phyloP scores from a whole-genome alignment of 2,329 filamentous ascomycete genomes.

The Fusarium sp. region DNA sequence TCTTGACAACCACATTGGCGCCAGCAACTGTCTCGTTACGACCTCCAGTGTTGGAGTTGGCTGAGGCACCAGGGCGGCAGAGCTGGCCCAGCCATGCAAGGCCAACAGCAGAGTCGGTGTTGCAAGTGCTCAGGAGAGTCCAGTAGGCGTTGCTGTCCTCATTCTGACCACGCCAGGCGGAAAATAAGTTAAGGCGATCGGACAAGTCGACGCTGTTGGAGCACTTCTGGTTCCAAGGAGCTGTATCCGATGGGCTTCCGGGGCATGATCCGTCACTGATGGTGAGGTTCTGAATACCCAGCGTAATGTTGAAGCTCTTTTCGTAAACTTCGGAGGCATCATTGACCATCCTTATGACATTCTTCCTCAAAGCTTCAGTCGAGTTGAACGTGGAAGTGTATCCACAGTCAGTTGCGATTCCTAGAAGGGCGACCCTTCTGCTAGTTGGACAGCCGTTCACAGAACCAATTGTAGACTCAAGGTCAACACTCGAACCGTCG shows the following conservation, averaged over 20 bases:
- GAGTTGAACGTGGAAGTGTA: slow-evolving; percentile 79
- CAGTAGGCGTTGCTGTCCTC: slow-evolving; percentile 89
- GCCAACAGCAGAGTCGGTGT: slow-evolving; percentile 85
- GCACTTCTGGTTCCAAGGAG: slow-evolving; percentile 88
- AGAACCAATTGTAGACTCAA: slow-evolving; percentile 80
- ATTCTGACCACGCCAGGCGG: slow-evolving; percentile 82
- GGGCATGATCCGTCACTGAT: slow-evolving; percentile 82
- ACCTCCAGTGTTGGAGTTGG: slow-evolving; percentile 57
- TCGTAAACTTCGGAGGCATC: slow-evolving; percentile 89
- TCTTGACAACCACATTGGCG: slow-evolving; percentile 89
- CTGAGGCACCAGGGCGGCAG: slow-evolving; percentile 70
- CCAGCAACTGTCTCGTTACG: slow-evolving; percentile 79
- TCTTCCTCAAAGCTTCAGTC: slow-evolving; percentile 68
- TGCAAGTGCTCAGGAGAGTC: slow-evolving; percentile 86
- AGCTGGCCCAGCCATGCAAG: slow-evolving; percentile 93
- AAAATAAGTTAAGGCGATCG: slow-evolving; percentile 86
- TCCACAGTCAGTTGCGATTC: slow-evolving; percentile 91
- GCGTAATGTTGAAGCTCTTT: slow-evolving; percentile 90
- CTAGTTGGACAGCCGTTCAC: slow-evolving; percentile 86
- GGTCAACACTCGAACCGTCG: slow-evolving; percentile 77
- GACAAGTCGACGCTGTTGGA: slow-evolving; percentile 70
- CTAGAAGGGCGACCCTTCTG: slow-evolving; percentile 90
- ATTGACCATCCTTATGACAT: slow-evolving; percentile 87
- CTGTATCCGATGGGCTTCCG: slow-evolving; percentile 68
- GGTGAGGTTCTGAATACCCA: slow-evolving; percentile 87